A percentile compares a stretch with the other conserved stretches of the same genome.
These are phyloP conservation scores for Calocera viscosa DNA, from an alignment of 768 basidiomycete genomes.

Conservation along the genomic window DNA sequence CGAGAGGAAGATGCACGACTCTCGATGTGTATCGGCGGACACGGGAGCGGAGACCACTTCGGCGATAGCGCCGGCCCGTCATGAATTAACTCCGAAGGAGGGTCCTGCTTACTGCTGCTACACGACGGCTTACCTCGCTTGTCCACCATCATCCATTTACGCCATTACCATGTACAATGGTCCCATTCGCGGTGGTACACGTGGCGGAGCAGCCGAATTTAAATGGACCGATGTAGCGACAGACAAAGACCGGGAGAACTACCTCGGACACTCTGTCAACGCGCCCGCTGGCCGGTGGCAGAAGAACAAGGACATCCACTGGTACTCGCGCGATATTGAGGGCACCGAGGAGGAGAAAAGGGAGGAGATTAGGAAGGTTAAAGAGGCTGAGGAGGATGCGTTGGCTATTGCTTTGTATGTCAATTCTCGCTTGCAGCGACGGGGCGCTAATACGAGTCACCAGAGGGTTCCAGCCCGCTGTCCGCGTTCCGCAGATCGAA, in stretches of 20 bases:
- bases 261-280: conserved; percentile 88
- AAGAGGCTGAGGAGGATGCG: conserved; percentile 83
- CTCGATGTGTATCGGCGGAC: no score
- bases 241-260: conserved; percentile 93
- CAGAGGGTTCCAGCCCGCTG: conserved; percentile 59
- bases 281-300: conserved; percentile 95
- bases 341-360: conserved; percentile 35
- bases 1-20: no score
- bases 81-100: no score
- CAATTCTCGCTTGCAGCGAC: not conserved
- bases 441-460: conserved; percentile 8
- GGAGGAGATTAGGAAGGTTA: conserved; percentile 70
- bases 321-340: conserved; percentile 65
- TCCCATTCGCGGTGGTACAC: conserved; percentile 74
- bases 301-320: conserved; percentile 93
- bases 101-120: not conserved
- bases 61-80: no score
- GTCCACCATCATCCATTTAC: not conserved
- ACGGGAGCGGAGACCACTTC: no score
- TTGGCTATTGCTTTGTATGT: conserved; percentile 64
- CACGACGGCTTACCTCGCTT: not conserved
- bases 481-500: conserved; percentile 19
- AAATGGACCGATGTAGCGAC: conserved; percentile 84
- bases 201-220: conserved; percentile 84
- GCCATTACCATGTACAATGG: not conserved